Evolutionary conservation across 1,284 basidiomycete genomes (phyloP).

Genomic region (Cyathus olla): DNA sequence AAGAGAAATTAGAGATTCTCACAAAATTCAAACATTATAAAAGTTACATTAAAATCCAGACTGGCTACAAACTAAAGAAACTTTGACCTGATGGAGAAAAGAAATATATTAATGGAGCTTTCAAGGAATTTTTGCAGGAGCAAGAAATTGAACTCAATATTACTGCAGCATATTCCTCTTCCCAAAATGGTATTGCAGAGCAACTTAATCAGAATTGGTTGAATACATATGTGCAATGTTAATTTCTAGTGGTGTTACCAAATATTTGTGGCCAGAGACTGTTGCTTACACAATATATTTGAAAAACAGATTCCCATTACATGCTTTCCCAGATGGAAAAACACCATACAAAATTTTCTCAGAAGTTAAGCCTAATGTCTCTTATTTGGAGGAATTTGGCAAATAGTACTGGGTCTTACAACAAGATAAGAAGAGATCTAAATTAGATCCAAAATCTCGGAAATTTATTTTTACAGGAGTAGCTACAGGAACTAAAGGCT

Average conservation of each 20-base stretch:
- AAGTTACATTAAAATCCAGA: slow-evolving; percentile 27
- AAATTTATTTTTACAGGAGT: neutral
- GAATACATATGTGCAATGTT: slow-evolving; percentile 24
- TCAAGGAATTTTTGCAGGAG: slow-evolving; percentile 11
- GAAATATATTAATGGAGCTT: slow-evolving; percentile 20
- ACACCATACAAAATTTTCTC: neutral
- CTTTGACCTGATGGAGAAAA: slow-evolving; percentile 22
- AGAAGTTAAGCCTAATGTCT: neutral
- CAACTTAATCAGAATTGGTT: slow-evolving; percentile 21
- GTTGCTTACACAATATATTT: neutral
- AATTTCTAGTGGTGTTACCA: neutral
- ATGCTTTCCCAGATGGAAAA: neutral
- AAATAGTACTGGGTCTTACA: neutral
- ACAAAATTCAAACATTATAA: slow-evolving; percentile 23
- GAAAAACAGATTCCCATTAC: neutral
- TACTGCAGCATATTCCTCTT: slow-evolving; percentile 23
- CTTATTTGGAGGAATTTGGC: neutral
- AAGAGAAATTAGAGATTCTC: slow-evolving; percentile 28
- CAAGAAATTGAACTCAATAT: slow-evolving; percentile 17
- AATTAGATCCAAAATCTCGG: neutral
- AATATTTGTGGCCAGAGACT: neutral
- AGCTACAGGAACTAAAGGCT: neutral
- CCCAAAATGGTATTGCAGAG: slow-evolving; percentile 35
- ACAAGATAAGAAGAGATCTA: neutral
- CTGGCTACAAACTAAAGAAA: slow-evolving; percentile 18